These are phyloP conservation scores for Zymoseptoria tritici DNA, from an alignment of 2,329 filamentous ascomycete genomes.

Conservation along the genomic window DNA sequence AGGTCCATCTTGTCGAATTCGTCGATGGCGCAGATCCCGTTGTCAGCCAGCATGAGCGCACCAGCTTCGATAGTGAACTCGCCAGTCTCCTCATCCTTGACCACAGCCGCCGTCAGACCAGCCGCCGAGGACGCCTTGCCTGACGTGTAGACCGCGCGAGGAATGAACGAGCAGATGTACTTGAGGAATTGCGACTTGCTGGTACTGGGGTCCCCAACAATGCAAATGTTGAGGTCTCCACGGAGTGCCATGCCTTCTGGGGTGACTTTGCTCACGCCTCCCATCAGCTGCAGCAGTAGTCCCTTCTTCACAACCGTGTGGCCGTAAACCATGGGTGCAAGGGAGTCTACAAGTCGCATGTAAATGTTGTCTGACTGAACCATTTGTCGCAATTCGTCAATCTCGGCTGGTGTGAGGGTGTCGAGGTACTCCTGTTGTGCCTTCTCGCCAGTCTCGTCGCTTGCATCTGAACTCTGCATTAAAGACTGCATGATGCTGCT, in stretches of 20 bases:
- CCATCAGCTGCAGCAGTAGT: constrained; percentile 84
- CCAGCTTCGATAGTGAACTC: constrained; percentile 98
- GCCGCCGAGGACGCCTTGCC: constrained; percentile 96
- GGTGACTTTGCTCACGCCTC: constrained; percentile 88
- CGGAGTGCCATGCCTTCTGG: constrained; percentile 90
- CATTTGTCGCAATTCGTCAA: constrained; percentile 85
- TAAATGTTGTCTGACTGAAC: constrained; percentile 96
- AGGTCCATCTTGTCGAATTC: constrained; percentile 99
- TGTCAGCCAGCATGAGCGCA: constrained; percentile 93
- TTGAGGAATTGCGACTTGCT: constrained; percentile 98
- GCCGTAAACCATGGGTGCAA: constrained; percentile 94
- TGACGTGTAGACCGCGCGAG: constrained; percentile 92
- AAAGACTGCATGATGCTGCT: constrained; percentile 79
- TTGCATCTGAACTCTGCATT: constrained; percentile 62
- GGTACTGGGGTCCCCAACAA: constrained; percentile 93
- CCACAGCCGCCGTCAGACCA: constrained; percentile 91
- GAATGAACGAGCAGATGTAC: constrained; percentile 95
- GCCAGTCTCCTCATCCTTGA: constrained; percentile 97
- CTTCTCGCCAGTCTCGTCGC: constrained; percentile 67
- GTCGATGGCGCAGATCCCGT: constrained; percentile 95
- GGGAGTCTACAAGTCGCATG: constrained; percentile 80
- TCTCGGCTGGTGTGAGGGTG: constrained; percentile 77
- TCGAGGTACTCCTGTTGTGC: constrained; percentile 81
- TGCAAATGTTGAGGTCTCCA: constrained; percentile 97
- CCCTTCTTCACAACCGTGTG: constrained; percentile 98